Evolutionary conservation across 148 eudicot species (phyloP).

Genomic region (Amaranthus hypochondriacus): DNA sequence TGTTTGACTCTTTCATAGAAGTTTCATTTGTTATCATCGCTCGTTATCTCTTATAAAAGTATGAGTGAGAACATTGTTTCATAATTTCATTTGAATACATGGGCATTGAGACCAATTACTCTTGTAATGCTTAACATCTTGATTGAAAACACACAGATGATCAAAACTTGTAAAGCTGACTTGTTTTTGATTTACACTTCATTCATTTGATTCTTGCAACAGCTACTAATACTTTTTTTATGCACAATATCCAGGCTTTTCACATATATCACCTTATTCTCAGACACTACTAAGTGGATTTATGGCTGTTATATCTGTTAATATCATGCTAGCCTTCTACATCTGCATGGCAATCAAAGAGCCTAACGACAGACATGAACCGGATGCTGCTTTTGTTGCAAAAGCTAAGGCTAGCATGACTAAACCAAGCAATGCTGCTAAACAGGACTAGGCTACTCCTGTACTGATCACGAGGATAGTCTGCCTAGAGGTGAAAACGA

Average conservation of each 20-base stretch:
- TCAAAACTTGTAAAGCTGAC: too few relatives aligned
- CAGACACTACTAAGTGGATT: conserved; percentile 72
- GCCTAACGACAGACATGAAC: conserved; percentile 62
- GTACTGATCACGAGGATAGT: background rate
- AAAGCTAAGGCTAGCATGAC: conserved; percentile 46
- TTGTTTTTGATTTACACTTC: background rate
- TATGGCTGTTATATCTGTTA: conserved; percentile 88
- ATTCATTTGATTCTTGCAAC: background rate
- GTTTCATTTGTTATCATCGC: background rate
- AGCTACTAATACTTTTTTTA: background rate
- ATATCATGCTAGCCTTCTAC: conserved; percentile 65
- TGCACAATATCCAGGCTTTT: conserved; percentile 39
- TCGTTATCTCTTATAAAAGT: too few relatives aligned
- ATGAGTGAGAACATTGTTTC: too few relatives aligned
- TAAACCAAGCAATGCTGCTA: conserved; percentile 29
- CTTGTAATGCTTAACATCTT: too few relatives aligned
- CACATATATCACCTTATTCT: conserved; percentile 52
- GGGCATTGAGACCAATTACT: too few relatives aligned
- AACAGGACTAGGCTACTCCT: conserved; percentile 21
- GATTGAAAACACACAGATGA: too few relatives aligned
- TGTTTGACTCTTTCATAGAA: background rate
- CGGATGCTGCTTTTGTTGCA: conserved; percentile 64
- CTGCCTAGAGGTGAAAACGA: background rate
- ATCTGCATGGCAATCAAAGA: conserved; percentile 77
- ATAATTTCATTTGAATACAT: too few relatives aligned